Conservation (phyloP, 2,329 filamentous ascomycete species). For the Stagonosporopsis chrysanthemi region DNA sequence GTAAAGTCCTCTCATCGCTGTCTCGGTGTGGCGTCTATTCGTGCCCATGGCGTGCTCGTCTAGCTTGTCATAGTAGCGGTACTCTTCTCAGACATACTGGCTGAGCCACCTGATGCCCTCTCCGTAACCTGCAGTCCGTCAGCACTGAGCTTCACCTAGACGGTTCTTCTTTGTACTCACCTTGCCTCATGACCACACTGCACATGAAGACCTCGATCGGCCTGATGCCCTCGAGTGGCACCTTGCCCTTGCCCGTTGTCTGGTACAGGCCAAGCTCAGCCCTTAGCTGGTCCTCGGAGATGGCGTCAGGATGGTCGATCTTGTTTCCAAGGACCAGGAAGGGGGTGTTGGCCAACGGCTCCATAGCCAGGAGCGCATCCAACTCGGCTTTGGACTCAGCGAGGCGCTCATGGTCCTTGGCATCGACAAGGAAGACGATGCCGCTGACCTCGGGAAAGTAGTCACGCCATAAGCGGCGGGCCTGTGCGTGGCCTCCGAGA, state of each 20-base stretch:
- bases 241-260: constrained; percentile 45
- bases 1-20: neutral
- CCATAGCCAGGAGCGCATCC: constrained; percentile 90
- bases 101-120: constrained; percentile 51
- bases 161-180: constrained; percentile 11
- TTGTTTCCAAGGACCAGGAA: constrained; percentile 98
- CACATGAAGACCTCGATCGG: constrained; percentile 95
- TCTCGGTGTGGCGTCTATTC: neutral
- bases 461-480: constrained; percentile 48
- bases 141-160: neutral
- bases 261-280: constrained; percentile 92
- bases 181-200: constrained; percentile 97
- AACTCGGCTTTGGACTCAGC: constrained; percentile 94
- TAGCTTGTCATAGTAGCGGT: neutral
- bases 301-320: constrained; percentile 95
- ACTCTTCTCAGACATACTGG: constrained; percentile 47
- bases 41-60: neutral
- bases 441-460: constrained; percentile 59
- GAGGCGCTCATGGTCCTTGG: constrained; percentile 95
- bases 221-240: constrained; percentile 40
- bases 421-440: constrained; percentile 96
- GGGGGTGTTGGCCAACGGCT: constrained; percentile 92
- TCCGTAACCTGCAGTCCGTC: constrained; percentile 36
- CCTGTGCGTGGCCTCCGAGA: constrained; percentile 50
- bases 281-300: constrained; percentile 92